phyloP scores from a whole-genome alignment of 495 filamentous ascomycete species.

The Hypomontagnella submonticulosa region DNA sequence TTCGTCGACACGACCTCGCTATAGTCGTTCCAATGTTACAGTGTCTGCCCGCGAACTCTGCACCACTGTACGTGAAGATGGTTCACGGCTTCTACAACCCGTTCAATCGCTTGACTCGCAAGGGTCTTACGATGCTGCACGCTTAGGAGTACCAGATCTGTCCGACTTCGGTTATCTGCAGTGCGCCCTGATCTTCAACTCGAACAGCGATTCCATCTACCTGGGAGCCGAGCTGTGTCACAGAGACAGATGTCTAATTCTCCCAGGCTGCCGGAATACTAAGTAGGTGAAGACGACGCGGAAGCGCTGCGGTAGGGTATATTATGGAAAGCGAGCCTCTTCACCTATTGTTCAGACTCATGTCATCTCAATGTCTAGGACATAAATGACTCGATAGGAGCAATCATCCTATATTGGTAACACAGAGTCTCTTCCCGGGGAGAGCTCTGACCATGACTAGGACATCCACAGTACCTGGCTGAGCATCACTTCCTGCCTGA shows the following conservation, averaged over 20 bases:
- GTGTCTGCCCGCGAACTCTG: neutral
- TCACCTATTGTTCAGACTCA: constrained; percentile 41
- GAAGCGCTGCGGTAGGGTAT: constrained; percentile 33
- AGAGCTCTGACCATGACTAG: constrained; percentile 21
- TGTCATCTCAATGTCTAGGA: constrained; percentile 53
- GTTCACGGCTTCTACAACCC: constrained; percentile 22
- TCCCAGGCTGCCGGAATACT: constrained; percentile 38
- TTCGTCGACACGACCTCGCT: constrained; percentile 1
- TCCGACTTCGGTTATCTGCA: constrained; percentile 52
- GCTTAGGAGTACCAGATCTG: constrained; percentile 49
- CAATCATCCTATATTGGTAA: constrained; percentile 49
- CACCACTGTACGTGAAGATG: constrained; percentile 8
- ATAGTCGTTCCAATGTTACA: constrained; percentile 3
- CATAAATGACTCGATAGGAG: constrained; percentile 47
- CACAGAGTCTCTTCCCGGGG: constrained; percentile 43
- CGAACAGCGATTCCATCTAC: constrained; percentile 47
- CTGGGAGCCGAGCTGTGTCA: constrained; percentile 46
- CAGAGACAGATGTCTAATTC: constrained; percentile 47
- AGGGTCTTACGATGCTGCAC: constrained; percentile 47
- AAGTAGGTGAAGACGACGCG: constrained; percentile 34
- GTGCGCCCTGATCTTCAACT: constrained; percentile 49
- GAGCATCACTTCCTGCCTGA: constrained; percentile 30
- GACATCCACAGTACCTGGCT: constrained; percentile 15
- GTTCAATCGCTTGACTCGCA: constrained; percentile 36
- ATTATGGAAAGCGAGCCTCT: constrained; percentile 32